phyloP scores from a whole-genome alignment of 169 alveolate species.

The Eimeria acervulina region DNA sequence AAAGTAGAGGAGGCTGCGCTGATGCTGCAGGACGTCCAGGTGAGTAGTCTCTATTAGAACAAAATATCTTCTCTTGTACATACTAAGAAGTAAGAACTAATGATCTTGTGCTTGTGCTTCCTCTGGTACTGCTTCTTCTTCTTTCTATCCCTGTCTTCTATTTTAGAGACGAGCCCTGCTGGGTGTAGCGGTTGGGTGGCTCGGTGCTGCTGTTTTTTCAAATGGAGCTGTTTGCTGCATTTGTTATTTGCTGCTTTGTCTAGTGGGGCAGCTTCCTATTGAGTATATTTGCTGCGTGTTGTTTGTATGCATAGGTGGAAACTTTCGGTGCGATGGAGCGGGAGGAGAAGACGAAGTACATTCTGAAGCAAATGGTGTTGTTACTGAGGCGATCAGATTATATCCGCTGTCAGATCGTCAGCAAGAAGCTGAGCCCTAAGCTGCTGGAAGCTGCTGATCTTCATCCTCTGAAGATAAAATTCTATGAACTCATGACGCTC shows the following conservation, averaged over 20 bases:
- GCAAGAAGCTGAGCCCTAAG: constrained; percentile 83
- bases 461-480: constrained; percentile 76
- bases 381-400: constrained; percentile 77
- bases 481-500: constrained; percentile 54
- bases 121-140: too few species aligned
- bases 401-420: constrained; percentile 83
- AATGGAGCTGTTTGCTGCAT: background rate
- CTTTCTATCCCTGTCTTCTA: too few species aligned
- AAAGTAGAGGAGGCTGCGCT: constrained; percentile 85
- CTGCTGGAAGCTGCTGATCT: constrained; percentile 82
- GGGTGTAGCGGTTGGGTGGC: background rate
- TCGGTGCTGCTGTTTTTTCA: background rate
- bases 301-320: constrained; percentile 68
- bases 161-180: too few species aligned
- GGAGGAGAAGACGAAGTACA: constrained; percentile 87
- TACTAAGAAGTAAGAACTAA: too few species aligned
- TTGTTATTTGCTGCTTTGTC: background rate
- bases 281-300: too few species aligned
- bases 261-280: too few species aligned
- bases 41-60: too few species aligned
- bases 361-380: constrained; percentile 88
- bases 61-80: too few species aligned
- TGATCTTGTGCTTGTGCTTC: too few species aligned
- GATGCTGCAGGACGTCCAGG: constrained; percentile 87
- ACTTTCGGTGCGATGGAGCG: constrained; percentile 88